Evolutionary conservation across 1,139 yeast genomes (phyloP).

Genomic region (Protomyces arabidopsidicola): DNA sequence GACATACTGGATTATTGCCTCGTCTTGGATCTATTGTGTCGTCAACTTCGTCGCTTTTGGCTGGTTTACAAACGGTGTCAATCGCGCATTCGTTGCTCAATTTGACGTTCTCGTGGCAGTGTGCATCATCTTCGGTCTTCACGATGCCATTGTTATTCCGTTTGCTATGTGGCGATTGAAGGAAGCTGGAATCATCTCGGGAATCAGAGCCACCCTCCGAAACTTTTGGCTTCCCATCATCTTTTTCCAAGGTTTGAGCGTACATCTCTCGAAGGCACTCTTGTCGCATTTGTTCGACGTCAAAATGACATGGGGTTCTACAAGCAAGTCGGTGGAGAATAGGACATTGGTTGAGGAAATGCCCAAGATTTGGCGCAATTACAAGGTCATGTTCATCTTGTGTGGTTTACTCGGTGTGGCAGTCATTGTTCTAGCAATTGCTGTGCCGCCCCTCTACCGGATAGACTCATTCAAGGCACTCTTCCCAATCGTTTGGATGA

Average conservation of each 20-base stretch:
- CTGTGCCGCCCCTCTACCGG: slow-evolving; percentile 29
- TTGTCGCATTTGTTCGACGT: slow-evolving; percentile 29
- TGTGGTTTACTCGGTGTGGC: not conserved
- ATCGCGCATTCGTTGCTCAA: slow-evolving; percentile 29
- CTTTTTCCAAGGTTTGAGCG: slow-evolving; percentile 31
- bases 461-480: slow-evolving; percentile 25
- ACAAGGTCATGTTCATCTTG: slow-evolving; percentile 3
- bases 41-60: slow-evolving; percentile 31
- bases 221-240: slow-evolving; percentile 29
- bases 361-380: slow-evolving; percentile 29
- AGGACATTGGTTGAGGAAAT: slow-evolving; percentile 30
- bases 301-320: slow-evolving; percentile 32
- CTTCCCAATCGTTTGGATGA: slow-evolving; percentile 22
- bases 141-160: slow-evolving; percentile 30
- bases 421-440: slow-evolving; percentile 27
- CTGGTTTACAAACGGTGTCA: slow-evolving; percentile 28
- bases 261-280: slow-evolving; percentile 30
- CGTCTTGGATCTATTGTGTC: slow-evolving; percentile 27
- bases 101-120: slow-evolving; percentile 30
- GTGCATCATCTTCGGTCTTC: slow-evolving; percentile 30
- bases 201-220: slow-evolving; percentile 19
- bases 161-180: slow-evolving; percentile 29
- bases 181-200: slow-evolving; percentile 22
- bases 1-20: slow-evolving; percentile 30
- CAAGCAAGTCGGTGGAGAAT: slow-evolving; percentile 30